Conservation (phyloP, 768 basidiomycete species). For the Saitozyma sp. region DNA sequence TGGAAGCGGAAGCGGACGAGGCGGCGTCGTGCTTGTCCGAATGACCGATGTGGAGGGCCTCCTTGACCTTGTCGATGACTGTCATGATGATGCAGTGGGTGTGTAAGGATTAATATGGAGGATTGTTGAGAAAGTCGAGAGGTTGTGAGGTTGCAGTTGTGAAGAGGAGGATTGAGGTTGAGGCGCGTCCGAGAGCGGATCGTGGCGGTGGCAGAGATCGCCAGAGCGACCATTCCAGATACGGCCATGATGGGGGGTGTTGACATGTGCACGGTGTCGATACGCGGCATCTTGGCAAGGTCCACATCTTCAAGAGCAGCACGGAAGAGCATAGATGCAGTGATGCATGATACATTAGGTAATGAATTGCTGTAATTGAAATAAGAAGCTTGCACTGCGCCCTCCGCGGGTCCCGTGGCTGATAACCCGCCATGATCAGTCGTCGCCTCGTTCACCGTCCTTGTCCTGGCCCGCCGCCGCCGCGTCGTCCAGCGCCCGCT, state of each 20-base stretch:
- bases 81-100: conserved; percentile 22
- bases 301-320: too few relatives aligned
- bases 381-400: too few relatives aligned
- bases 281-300: too few relatives aligned
- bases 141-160: not conserved
- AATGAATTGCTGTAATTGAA: too few relatives aligned
- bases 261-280: not conserved
- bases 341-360: too few relatives aligned
- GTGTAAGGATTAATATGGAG: not conserved
- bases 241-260: too few relatives aligned
- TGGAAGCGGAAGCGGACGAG: not conserved
- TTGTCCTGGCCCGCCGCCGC: conserved; percentile 7
- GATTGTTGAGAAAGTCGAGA: not conserved
- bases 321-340: too few relatives aligned
- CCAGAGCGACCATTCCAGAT: not conserved
- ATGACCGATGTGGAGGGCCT: conserved; percentile 18
- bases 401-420: too few relatives aligned
- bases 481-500: conserved; percentile 48
- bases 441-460: not conserved
- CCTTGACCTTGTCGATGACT: conserved; percentile 44
- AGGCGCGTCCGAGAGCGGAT: not conserved
- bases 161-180: not conserved
- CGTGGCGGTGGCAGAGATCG: not conserved
- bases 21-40: conserved; percentile 9
- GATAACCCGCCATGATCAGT: too few relatives aligned